Evolutionary conservation across 371 early-diverging fungal species (phyloP), one percentile per base, ranked within the genome.

Genomic region (Parasitella parasitica): DNA sequence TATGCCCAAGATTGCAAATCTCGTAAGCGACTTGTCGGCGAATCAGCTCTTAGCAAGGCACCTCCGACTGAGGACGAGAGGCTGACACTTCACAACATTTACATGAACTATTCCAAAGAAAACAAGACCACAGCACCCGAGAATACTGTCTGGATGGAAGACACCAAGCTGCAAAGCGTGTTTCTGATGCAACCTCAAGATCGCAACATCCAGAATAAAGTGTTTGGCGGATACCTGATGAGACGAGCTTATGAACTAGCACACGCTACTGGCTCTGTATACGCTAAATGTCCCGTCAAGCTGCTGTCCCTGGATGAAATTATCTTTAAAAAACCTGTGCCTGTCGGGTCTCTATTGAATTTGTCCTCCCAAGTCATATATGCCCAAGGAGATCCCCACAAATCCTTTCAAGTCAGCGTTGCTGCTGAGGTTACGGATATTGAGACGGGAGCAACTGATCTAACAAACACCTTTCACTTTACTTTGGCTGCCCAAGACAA

Each of bases 121-220:
- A 71, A 67, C 7, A 53, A 63, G 20, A 57, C 69, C 37, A 54
- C 61, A 24, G 49, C 37, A 8, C 37, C 55, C 18, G 48, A 48
- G 27, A 20, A 30, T 16, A 13, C 54, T 34, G 61, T 46, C 12
- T 95, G 91, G 92, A 91, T 94, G 86, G 77, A 85, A 26, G 89
- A 94, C 56, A 93, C 96, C 2, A 72, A 63, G 0, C 73, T 91
- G 64, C 81, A 91, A 39, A 86, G 90, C 28, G 82, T 90, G 18
- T 76, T 79, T 37, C 64, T 92, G 30, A 86, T 89, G 89, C 82
- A 86, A 59, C 92, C 93, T 24, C 93, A 92, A 58, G 90, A 94
- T 51, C 90, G 96, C 27, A 97, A 97, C 67, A 88, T 97, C 39
- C 94, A 97, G 69, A 86, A 91, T 66, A 91, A 89, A 69, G 90